Conservation (phyloP, 2,329 filamentous ascomycete genomes). For the Alternaria longipes region DNA sequence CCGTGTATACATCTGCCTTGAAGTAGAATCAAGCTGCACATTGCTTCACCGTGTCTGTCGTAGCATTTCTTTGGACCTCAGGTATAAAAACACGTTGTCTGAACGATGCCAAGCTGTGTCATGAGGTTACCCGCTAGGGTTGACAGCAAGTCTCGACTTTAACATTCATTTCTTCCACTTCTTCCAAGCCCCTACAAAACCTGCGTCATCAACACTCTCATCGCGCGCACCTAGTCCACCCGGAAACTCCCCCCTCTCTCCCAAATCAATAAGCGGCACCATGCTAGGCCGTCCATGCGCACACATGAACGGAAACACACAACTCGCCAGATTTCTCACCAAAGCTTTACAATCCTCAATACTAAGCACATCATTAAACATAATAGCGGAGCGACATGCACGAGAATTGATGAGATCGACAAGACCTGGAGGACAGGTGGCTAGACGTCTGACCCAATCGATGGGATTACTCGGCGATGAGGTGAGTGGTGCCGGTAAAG, state of each 20-base stretch:
- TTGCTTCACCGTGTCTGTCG: no score
- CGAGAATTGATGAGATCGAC: conserved; percentile 79
- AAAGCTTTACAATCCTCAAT: conserved; percentile 67
- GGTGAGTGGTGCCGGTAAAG: background rate
- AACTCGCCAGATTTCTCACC: conserved; percentile 66
- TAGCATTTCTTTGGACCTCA: no score
- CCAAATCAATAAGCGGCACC: conserved; percentile 56
- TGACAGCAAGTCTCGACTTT: no score
- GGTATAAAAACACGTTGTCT: no score
- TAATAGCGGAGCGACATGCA: conserved; percentile 80
- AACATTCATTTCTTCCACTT: background rate
- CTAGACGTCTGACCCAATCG: conserved; percentile 69
- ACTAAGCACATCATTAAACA: conserved; percentile 80
- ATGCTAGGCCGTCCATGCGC: conserved; percentile 73
- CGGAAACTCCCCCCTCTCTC: background rate
- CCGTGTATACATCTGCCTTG: no score
- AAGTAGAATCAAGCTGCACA: no score
- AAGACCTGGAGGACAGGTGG: conserved; percentile 76
- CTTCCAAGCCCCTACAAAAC: conserved; percentile 2
- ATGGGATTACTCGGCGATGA: background rate
- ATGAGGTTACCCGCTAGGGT: no score
- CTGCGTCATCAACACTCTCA: accelerated
- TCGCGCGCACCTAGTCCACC: background rate
- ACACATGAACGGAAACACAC: conserved; percentile 81
- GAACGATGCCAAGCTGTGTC: no score